Conservation (phyloP, 176 grass and related monocot species). For the Eragrostis curvula region DNA sequence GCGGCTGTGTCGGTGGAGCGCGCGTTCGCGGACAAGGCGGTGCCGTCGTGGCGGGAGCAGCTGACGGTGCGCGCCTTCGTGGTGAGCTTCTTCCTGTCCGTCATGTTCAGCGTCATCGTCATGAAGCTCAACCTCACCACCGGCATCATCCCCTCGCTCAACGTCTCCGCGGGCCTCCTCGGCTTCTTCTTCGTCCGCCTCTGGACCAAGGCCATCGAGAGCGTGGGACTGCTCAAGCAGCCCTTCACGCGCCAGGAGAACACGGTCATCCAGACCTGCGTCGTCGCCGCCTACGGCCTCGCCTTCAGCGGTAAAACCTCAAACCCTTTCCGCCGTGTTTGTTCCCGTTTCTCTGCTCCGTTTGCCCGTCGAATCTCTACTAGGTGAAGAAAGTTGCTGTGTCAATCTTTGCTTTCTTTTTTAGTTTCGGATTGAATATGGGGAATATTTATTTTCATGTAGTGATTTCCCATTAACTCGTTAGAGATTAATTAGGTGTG, state of each 20-base stretch:
- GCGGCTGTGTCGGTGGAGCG: constrained; percentile 36
- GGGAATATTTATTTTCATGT: too few relatives aligned
- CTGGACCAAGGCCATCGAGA: constrained; percentile 59
- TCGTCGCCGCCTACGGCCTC: constrained; percentile 79
- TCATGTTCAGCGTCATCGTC: constrained; percentile 78
- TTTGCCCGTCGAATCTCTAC: too few relatives aligned
- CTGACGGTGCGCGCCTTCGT: constrained; percentile 73
- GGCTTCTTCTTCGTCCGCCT: constrained; percentile 82
- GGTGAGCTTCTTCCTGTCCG: constrained; percentile 66
- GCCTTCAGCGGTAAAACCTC: constrained; percentile 75
- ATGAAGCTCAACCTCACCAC: constrained; percentile 96
- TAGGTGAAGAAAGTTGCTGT: too few relatives aligned
- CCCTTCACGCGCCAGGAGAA: constrained; percentile 94
- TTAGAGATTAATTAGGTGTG: too few relatives aligned
- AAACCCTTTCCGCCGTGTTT: too few relatives aligned
- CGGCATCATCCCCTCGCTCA: constrained; percentile 86
- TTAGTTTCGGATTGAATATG: too few relatives aligned
- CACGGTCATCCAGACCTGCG: constrained; percentile 92
- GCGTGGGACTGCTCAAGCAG: constrained; percentile 44
- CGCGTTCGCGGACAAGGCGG: constrained; percentile 46
- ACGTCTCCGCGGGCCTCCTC: constrained; percentile 85
- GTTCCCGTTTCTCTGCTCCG: too few relatives aligned
- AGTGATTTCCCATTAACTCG: too few relatives aligned
- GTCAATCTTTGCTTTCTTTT: too few relatives aligned
- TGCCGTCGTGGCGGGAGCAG: constrained; percentile 75